Evolutionary conservation across 768 basidiomycete species (phyloP).

Genomic region (Russula abietina): DNA sequence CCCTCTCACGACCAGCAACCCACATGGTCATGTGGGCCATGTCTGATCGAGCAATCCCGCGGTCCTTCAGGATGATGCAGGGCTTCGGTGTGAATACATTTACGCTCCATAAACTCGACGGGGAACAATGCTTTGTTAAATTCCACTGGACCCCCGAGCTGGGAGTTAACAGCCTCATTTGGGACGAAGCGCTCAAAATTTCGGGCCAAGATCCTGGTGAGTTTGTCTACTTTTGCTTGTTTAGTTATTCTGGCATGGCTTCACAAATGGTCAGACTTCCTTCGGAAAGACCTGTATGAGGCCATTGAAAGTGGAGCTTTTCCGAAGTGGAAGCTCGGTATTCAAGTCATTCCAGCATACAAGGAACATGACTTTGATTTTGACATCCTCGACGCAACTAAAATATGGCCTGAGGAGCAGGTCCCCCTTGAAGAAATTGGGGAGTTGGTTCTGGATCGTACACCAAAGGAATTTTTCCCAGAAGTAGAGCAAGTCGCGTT

Average conservation of each 20-base stretch:
- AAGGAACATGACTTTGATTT: conserved; percentile 80
- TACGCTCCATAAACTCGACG: conserved; percentile 59
- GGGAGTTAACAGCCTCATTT: conserved; percentile 75
- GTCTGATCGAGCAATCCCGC: conserved; percentile 80
- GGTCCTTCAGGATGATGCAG: conserved; percentile 85
- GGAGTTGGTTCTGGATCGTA: conserved; percentile 58
- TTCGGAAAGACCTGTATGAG: conserved; percentile 79
- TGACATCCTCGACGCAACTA: conserved; percentile 82
- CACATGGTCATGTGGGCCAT: conserved; percentile 83
- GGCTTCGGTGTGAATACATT: conserved; percentile 86
- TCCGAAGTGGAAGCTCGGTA: conserved; percentile 75
- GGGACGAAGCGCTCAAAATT: conserved; percentile 89
- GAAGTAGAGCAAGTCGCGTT: conserved; percentile 89
- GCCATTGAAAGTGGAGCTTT: conserved; percentile 67
- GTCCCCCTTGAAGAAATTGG: conserved; percentile 76
- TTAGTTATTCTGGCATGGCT: neutral
- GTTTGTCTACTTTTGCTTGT: conserved; percentile 4
- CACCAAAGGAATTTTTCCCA: conserved; percentile 72
- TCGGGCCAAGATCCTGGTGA: conserved; percentile 73
- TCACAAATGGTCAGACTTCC: conserved; percentile 39
- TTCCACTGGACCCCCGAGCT: conserved; percentile 81
- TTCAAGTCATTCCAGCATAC: conserved; percentile 65
- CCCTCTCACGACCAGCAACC: conserved; percentile 36
- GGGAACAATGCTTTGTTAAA: conserved; percentile 77
- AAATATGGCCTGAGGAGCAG: conserved; percentile 77